Conservation (phyloP, 2,329 filamentous ascomycete genomes). For the Mycosphaerella arachidis region DNA sequence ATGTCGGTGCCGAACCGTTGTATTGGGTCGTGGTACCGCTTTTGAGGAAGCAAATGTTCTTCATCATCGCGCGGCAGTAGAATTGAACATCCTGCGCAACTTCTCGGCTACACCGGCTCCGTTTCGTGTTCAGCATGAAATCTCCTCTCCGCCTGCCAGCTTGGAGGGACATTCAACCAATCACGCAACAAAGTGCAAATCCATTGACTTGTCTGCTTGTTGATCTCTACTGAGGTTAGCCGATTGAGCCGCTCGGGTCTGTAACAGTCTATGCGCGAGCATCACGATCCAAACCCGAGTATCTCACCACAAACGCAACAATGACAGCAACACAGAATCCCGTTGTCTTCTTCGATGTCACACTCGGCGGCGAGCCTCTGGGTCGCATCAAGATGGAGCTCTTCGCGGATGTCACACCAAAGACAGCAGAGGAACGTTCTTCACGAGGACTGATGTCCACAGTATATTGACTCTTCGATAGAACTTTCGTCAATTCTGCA, state of each 20-base stretch:
- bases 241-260: not conserved
- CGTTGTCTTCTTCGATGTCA: constrained; percentile 71
- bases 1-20: not conserved
- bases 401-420: constrained; percentile 70
- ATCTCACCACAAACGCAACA: not conserved
- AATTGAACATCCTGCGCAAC: not conserved
- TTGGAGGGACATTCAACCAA: not conserved
- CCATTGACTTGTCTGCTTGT: not conserved
- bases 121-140: not conserved
- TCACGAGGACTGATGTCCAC: not conserved
- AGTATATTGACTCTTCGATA: not conserved
- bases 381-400: constrained; percentile 88
- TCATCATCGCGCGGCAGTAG: no score
- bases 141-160: not conserved
- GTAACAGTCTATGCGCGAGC: not conserved
- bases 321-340: constrained; percentile 35
- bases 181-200: not conserved
- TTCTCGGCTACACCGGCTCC: not conserved
- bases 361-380: constrained; percentile 76
- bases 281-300: not conserved
- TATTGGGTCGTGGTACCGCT: not conserved
- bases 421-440: constrained; percentile 64
- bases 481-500: constrained; percentile 96
- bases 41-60: no score
- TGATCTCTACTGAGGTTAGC: not conserved